A percentile compares a stretch with the other conserved stretches of the same genome.
Evolutionary conservation across 108 stramenopile genomes (phyloP).

Genomic region (Pelagomonas calceolata): DNA sequence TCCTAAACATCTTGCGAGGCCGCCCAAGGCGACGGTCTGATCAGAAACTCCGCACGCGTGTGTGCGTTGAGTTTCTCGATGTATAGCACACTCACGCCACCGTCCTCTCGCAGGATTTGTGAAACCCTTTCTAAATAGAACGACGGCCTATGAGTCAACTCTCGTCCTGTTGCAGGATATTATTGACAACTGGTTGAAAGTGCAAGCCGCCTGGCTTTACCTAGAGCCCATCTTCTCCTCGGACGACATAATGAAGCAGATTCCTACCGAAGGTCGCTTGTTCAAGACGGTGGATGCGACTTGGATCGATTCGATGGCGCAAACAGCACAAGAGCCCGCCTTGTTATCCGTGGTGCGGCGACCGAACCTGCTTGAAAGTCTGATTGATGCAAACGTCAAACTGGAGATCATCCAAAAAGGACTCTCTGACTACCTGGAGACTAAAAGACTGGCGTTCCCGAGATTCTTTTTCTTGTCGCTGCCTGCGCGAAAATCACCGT

Average conservation of each 20-base stretch:
- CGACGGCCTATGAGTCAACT: slow-evolving; percentile 42
- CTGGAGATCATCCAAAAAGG: slow-evolving; percentile 34
- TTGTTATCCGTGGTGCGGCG: slow-evolving; percentile 30
- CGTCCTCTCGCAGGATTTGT: slow-evolving; percentile 51
- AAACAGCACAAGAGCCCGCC: slow-evolving; percentile 25
- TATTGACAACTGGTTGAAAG: slow-evolving; percentile 58
- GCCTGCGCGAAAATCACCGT: no score
- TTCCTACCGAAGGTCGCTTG: slow-evolving; percentile 45
- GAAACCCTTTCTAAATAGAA: slow-evolving; percentile 42
- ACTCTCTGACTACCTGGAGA: slow-evolving; percentile 53
- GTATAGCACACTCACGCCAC: slow-evolving; percentile 34
- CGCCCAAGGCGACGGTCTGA: slow-evolving; percentile 35
- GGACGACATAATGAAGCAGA: slow-evolving; percentile 60
- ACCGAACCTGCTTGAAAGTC: neutral
- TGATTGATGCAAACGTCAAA: slow-evolving; percentile 6
- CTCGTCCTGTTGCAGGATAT: slow-evolving; percentile 40
- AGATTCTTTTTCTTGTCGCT: slow-evolving; percentile 56
- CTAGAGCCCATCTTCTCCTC: slow-evolving; percentile 53
- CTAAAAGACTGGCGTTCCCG: slow-evolving; percentile 50
- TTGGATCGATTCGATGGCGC: slow-evolving; percentile 40
- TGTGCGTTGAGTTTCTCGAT: slow-evolving; percentile 4
- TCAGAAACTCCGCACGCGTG: slow-evolving; percentile 54
- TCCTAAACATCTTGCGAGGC: slow-evolving; percentile 42
- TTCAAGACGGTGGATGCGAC: slow-evolving; percentile 39
- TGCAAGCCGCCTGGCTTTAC: slow-evolving; percentile 58